Evolutionary conservation across 257 asterid species (phyloP).

Genomic region (Ballota nigra): DNA sequence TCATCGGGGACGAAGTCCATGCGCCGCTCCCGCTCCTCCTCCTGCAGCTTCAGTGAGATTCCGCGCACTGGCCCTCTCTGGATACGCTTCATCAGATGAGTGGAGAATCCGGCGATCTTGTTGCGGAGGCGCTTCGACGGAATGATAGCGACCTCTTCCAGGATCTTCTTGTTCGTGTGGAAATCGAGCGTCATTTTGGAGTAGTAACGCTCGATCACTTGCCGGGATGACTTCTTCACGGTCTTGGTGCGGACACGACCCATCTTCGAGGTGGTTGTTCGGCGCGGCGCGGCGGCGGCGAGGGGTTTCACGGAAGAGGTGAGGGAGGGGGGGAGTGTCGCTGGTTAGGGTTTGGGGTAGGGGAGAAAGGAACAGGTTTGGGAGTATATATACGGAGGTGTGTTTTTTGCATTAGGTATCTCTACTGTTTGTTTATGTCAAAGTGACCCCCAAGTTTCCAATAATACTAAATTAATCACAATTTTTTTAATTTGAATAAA

Average conservation of each 20-base stretch:
- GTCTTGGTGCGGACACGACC: constrained; percentile 51
- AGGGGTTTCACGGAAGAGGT: constrained; percentile 1
- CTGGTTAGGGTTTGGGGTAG: constrained; percentile 32
- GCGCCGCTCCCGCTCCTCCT: constrained; percentile 59
- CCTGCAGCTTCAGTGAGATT: constrained; percentile 53
- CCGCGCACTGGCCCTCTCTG: constrained; percentile 55
- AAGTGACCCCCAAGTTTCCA: constrained; percentile 1
- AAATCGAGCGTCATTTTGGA: constrained; percentile 51
- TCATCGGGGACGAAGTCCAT: constrained; percentile 57
- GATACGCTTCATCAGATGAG: constrained; percentile 55
- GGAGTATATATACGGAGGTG: background rate
- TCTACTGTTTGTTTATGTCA: background rate
- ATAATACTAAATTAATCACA: background rate
- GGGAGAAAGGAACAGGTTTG: background rate
- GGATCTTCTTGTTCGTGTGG: constrained; percentile 54
- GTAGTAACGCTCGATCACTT: constrained; percentile 42
- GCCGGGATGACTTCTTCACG: constrained; percentile 49
- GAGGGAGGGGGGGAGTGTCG: background rate
- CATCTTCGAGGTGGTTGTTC: constrained; percentile 24
- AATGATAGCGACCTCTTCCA: constrained; percentile 48
- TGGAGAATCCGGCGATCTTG: constrained; percentile 56
- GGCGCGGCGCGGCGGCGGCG: constrained; percentile 24
- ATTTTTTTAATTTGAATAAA: too few relatives aligned
- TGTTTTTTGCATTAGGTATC: background rate
- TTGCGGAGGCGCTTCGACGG: constrained; percentile 61